These are phyloP conservation scores for Vanrija sp. DNA, from an alignment of 1,284 basidiomycete species.

Conservation along the genomic window DNA sequence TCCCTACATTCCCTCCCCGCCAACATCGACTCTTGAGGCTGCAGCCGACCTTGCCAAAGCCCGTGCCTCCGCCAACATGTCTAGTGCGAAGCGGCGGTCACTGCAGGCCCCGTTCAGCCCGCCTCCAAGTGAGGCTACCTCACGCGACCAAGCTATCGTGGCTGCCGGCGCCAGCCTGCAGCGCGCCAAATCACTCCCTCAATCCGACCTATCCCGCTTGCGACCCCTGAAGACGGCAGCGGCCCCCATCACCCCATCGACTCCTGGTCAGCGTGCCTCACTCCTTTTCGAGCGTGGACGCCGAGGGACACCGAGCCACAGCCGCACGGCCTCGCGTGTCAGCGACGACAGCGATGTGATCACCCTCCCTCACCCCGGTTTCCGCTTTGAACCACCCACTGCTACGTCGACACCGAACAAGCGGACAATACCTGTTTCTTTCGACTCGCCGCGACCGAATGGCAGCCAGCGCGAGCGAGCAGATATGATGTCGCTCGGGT, in stretches of 20 bases:
- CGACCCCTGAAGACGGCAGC: neutral
- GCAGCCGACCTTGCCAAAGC: conserved; percentile 13
- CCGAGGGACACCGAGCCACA: too few species aligned
- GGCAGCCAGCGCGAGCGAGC: neutral
- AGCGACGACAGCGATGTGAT: too few species aligned
- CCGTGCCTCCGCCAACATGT: conserved; percentile 12
- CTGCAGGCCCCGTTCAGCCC: conserved; percentile 6
- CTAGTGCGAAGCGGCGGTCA: conserved; percentile 15
- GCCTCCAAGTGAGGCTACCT: neutral
- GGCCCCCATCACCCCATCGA: neutral
- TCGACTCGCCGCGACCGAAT: too few species aligned
- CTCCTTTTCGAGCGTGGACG: neutral
- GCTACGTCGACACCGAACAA: neutral
- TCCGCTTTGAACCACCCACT: too few species aligned
- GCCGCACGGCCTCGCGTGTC: too few species aligned
- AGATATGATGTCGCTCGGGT: neutral
- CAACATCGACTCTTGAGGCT: conserved; percentile 10
- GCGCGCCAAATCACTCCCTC: conserved; percentile 10
- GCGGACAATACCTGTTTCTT: neutral
- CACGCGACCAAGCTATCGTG: conserved; percentile 4
- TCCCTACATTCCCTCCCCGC: conserved; percentile 12
- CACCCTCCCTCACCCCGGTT: too few species aligned
- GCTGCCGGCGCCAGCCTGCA: conserved; percentile 7
- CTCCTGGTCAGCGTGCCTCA: conserved; percentile 2
- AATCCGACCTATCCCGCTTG: conserved; percentile 5